These are phyloP conservation scores for Aphanomyces invadans DNA, from an alignment of 352 stramenopile species.

Conservation along the genomic window DNA sequence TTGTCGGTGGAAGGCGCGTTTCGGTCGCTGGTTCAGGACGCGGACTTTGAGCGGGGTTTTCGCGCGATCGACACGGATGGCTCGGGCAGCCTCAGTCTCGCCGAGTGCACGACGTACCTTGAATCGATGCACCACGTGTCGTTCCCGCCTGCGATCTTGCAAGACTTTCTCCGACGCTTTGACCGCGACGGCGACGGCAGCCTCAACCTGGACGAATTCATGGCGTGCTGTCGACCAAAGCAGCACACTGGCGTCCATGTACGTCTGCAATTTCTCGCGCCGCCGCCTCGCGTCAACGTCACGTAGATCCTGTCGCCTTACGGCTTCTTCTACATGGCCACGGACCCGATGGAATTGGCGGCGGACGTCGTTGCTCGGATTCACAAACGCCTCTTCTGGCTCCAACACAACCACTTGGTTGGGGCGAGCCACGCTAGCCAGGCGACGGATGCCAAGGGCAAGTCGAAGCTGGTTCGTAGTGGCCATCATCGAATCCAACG, in stretches of 20 bases:
- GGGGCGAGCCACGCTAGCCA: too few relatives aligned
- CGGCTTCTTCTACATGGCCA: conserved; percentile 37
- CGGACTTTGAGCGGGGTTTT: conserved; percentile 33
- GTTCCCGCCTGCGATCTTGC: conserved; percentile 31
- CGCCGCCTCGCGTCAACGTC: too few relatives aligned
- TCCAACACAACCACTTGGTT: conserved; percentile 44
- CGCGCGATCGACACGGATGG: conserved; percentile 31
- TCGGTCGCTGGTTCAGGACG: conserved; percentile 28
- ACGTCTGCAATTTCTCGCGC: neutral
- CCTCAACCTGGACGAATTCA: conserved; percentile 43
- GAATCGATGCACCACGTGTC: conserved; percentile 30
- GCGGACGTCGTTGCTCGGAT: conserved; percentile 33
- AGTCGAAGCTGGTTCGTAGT: too few relatives aligned
- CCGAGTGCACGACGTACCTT: conserved; percentile 34
- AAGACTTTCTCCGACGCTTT: conserved; percentile 40
- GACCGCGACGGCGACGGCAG: conserved; percentile 37
- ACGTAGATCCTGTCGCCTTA: conserved; percentile 33
- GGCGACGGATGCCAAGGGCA: too few relatives aligned
- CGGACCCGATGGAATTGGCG: conserved; percentile 30
- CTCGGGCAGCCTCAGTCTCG: conserved; percentile 31
- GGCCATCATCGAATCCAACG: too few relatives aligned
- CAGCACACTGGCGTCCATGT: conserved; percentile 38
- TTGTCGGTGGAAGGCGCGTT: conserved; percentile 41
- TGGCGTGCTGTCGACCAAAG: conserved; percentile 36
- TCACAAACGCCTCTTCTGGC: conserved; percentile 45